Evolutionary conservation across 306 rosid species (phyloP).

Genomic region (Acacia crassicarpa): DNA sequence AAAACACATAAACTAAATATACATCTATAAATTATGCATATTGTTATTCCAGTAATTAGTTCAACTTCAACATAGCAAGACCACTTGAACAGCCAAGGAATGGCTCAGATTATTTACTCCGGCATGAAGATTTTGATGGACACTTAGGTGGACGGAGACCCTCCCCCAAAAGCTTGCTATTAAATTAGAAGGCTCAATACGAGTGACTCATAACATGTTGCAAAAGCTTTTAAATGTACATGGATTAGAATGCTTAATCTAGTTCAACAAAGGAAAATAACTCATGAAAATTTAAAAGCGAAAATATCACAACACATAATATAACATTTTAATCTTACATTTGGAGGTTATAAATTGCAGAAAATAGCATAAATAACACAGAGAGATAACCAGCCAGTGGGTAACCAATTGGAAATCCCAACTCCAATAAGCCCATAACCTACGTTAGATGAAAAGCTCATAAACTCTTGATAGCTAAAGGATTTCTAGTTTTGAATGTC

Average conservation of each 20-base stretch:
- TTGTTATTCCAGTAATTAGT: too few relatives aligned
- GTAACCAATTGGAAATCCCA: constrained; percentile 11
- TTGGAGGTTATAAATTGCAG: not conserved
- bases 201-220: not conserved
- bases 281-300: not conserved
- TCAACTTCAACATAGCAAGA: not conserved
- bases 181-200: not conserved
- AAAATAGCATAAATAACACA: not conserved
- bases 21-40: too few relatives aligned
- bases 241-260: not conserved
- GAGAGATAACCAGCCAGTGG: not conserved
- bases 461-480: constrained; percentile 32
- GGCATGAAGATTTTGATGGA: not conserved
- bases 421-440: constrained; percentile 21
- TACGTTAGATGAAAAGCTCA: constrained; percentile 28
- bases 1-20: too few relatives aligned
- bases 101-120: not conserved
- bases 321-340: not conserved
- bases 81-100: not conserved
- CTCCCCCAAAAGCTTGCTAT: not conserved
- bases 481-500: constrained; percentile 44
- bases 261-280: not conserved
- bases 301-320: not conserved
- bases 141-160: not conserved
- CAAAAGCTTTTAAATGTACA: not conserved